Evolutionary conservation across 495 filamentous ascomycete species (phyloP).

Genomic region (Penicillium subrubescens): DNA sequence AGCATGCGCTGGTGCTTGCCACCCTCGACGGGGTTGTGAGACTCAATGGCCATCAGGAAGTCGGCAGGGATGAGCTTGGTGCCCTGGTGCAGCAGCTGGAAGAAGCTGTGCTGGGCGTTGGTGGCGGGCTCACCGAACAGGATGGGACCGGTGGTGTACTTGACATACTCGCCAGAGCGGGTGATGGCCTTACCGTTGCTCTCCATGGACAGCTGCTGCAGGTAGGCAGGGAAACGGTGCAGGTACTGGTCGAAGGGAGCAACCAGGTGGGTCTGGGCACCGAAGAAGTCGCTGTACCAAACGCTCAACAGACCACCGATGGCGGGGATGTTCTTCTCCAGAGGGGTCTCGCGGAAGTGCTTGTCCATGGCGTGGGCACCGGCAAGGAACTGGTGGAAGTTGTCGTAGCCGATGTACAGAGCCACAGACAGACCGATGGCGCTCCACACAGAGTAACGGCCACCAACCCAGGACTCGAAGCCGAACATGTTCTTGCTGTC

Average conservation of each 20-base stretch:
- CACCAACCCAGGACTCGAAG: slow-evolving; percentile 97
- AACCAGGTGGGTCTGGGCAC: slow-evolving; percentile 94
- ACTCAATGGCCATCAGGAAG: slow-evolving; percentile 94
- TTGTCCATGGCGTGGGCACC: slow-evolving; percentile 98
- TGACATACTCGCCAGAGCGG: slow-evolving; percentile 84
- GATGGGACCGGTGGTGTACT: slow-evolving; percentile 94
- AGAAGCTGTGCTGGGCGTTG: slow-evolving; percentile 99
- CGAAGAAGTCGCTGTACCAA: slow-evolving; percentile 98
- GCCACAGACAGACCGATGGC: slow-evolving; percentile 94
- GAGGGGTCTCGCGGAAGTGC: slow-evolving; percentile 88
- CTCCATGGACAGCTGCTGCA: slow-evolving; percentile 99
- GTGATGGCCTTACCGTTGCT: slow-evolving; percentile 99
- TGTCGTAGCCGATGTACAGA: slow-evolving; percentile 93
- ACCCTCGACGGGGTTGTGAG: slow-evolving; percentile 90
- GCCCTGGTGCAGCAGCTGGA: slow-evolving; percentile 97
- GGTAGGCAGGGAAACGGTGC: slow-evolving; percentile 97
- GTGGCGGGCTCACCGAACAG: slow-evolving; percentile 98
- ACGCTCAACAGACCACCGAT: slow-evolving; percentile 92
- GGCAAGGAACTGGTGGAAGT: slow-evolving; percentile 94
- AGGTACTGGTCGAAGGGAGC: slow-evolving; percentile 99
- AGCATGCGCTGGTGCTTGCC: slow-evolving; percentile 98
- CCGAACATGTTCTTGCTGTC: slow-evolving; percentile 98
- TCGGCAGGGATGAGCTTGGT: slow-evolving; percentile 98
- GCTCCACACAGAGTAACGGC: slow-evolving; percentile 97
- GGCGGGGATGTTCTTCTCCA: slow-evolving; percentile 93